Evolutionary conservation across 306 rosid species (phyloP).

Genomic region (Acacia melanoxylon): DNA sequence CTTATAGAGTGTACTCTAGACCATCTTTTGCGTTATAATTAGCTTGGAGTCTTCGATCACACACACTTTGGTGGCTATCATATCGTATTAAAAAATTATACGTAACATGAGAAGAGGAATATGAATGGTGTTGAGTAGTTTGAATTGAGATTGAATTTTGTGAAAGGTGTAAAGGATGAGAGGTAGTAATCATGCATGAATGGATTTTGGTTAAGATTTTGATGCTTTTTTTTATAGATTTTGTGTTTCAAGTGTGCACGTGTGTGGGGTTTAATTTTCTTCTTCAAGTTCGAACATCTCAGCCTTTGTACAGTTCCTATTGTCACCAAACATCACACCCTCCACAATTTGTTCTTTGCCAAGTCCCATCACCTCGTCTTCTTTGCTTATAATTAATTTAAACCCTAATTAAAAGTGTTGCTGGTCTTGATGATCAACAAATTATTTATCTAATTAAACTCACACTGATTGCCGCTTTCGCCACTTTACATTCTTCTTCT

Average conservation of each 20-base stretch:
- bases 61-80: too few species aligned
- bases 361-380: neutral
- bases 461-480: neutral
- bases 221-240: neutral
- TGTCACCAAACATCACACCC: neutral
- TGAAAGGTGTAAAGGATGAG: neutral
- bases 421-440: neutral
- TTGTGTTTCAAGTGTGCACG: neutral
- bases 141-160: too few species aligned
- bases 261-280: conserved; percentile 4
- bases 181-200: neutral
- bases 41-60: too few species aligned
- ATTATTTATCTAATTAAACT: neutral
- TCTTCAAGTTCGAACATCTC: neutral
- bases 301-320: neutral
- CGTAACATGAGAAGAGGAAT: too few species aligned
- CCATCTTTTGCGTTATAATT: too few species aligned
- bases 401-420: neutral
- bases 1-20: too few species aligned
- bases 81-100: too few species aligned
- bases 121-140: too few species aligned
- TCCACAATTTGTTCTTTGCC: neutral
- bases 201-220: neutral
- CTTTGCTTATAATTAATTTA: neutral
- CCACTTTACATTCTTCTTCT: neutral